Base-by-base conservation (phyloP, 179 eudicot species). In the Actinidia arguta region DNA sequence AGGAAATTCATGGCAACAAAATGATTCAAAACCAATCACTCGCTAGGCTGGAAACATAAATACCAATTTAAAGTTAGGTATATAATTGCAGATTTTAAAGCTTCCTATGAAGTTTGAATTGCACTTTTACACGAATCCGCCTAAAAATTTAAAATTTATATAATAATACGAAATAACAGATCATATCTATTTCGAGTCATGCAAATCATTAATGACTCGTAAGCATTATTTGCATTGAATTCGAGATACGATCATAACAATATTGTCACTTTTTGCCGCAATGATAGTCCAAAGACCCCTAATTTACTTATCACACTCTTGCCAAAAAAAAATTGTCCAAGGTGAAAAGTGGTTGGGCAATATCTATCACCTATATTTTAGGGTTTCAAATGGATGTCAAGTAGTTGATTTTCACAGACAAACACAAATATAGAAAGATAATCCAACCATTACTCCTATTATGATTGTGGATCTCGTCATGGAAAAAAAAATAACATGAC, bases 291-390 rank as follows among this genome's bases (percentile, higher is more conserved):
- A n/a, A n/a, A n/a, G n/a, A n/a, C n/a, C n/a, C n/a, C n/a, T n/a
- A n/a, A n/a, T n/a, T n/a, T n/a, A n/a, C 56, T 51, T 47, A 77
- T 6, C 54, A 25, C 78, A 54, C 14, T 18, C 51, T 46, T 44
- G 1, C 17, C 18, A 31, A 67, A 69, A 73, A 71, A 12, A 17
- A 48, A 58, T 36, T 75, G 48, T 48, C 24, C 8, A 24, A 39
- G 18, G 48, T 36, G 3, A 46, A 81, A 81, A 47, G 48, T 50
- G 27, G 58, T n/a, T 66, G 62, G 44, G 61, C 52, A 84, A 4
- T 76, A 73, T 84, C 83, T 68, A 75, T 58, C 73, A 80, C 76
- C 75, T 84, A 70, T 81, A 84, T 80, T 78, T 84, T 73, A 47
- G 81, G 81, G 86, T 84, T 73, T 80, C 86, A 68, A 17, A 52